A percentile compares a stretch with the other conserved stretches of the same genome.
Conservation (phyloP, 1,284 basidiomycete species). For the Puccinia hordei region DNA sequence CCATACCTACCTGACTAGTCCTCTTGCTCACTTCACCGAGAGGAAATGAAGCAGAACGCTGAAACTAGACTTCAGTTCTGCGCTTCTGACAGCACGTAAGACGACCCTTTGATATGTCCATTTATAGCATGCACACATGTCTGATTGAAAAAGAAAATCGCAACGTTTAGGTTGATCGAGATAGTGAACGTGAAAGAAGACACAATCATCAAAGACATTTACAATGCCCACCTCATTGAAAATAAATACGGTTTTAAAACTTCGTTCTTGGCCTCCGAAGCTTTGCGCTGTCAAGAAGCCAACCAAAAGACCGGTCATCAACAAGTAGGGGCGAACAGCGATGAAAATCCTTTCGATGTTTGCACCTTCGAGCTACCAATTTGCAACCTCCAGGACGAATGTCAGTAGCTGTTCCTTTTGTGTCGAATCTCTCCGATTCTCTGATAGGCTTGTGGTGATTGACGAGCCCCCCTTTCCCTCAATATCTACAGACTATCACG, state of each 20-base stretch:
- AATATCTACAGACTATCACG: background rate
- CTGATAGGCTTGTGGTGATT: no score
- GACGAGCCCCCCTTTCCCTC: no score
- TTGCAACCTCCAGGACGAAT: conserved; percentile 39
- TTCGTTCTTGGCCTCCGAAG: conserved; percentile 30
- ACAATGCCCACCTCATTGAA: conserved; percentile 36
- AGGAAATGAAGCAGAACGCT: background rate
- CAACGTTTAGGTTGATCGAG: conserved; percentile 22
- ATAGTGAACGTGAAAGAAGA: conserved; percentile 41
- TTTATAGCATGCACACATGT: background rate
- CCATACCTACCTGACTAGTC: background rate
- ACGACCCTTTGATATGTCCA: background rate
- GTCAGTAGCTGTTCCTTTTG: conserved; percentile 14
- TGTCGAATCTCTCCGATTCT: no score
- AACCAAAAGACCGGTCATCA: background rate
- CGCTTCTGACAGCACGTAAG: conserved; percentile 49
- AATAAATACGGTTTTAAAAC: conserved; percentile 48
- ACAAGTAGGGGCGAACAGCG: background rate
- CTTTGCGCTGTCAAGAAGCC: conserved; percentile 28
- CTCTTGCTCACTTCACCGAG: conserved; percentile 13
- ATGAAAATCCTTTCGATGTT: background rate
- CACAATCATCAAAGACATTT: conserved; percentile 36
- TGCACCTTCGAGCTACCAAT: conserved; percentile 49
- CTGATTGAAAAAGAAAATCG: background rate
- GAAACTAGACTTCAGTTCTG: conserved; percentile 30